Base-by-base conservation (phyloP, 1,284 basidiomycete genomes). In the Psilocybe mexicana region DNA sequence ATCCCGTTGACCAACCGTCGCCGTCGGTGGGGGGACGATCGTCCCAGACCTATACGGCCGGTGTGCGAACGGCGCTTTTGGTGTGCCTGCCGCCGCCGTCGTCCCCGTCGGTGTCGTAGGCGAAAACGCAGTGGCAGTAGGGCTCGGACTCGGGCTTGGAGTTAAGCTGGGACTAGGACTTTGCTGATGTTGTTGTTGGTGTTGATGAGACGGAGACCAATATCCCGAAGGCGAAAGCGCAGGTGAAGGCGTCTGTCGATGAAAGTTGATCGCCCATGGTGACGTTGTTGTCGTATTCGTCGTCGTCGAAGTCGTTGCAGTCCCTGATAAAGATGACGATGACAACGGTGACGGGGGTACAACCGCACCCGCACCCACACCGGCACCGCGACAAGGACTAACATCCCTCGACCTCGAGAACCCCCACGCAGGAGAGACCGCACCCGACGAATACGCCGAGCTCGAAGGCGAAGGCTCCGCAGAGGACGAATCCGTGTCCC, bases 61-160 rank as follows among this genome's bases (percentile, higher is more conserved):
- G 3, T 45, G 44, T 18, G 44, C 23, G 44, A 28, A 25, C 12
- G 38, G 38, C 12, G 38, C 38, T 40, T 14, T 40, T 40, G 38
- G n/a, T 12, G 25, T 18, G 6, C 33, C 7, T 23, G 1, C 66
- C 44, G 63, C 63, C 10, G 68, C 62, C 3, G 63, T 52, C 1
- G 69, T 59, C 2, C 64, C 56, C 0, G 62, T 59, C 3, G 75
- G 72, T 1, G 70, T 59, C 26, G 72, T 65, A 55, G 71, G 73
- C 3, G 69, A 60, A 14, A 73, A 40, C 38, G 38, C 38, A 5
- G 38, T 40, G 3, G 38, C 11, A 40, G 38, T 40, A 3, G 38
- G 38, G 11, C 38, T 40, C 38, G 38, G 38, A 40, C 38, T 40
- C 10, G 38, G 38, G 14, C 38, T 40, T 3, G 30, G 30, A 33